Evolutionary conservation across 2,329 filamentous ascomycete species (phyloP), one percentile per base, ranked within the genome.

Genomic region (Penicillium sp.): DNA sequence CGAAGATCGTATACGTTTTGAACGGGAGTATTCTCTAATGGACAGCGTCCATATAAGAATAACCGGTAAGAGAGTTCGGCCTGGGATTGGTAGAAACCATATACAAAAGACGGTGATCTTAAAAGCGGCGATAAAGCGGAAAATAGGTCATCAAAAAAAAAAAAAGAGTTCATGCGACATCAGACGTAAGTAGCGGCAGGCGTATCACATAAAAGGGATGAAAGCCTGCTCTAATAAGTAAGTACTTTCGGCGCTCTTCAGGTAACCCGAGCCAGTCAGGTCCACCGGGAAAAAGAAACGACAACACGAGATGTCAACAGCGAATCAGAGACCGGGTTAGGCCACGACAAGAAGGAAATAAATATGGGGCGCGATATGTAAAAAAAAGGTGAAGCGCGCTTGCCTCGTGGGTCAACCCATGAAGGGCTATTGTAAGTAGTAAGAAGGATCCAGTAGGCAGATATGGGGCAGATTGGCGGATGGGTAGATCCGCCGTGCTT

Each of bases 261-360:
- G 67, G 12, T 21, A 45, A 12, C 31, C 69, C 66, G 68, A 67
- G 53, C 68, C 67, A 69, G 69, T 66, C 69, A 69, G 68, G 62
- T 68, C 65, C 61, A 66, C 62, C 62, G 38, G 45, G 50, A 61
- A 69, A 65, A 66, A 64, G 61, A 58, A 67, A 68, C 27, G 21
- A 58, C 33, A 49, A 54, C 45, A 51, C 46, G 52, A 42, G 33
- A 51, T 52, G n/a, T 12, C 31, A 41, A 43, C n/a, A 43, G 29
- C 59, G 61, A 65, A 65, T 63, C 61, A 51, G 59, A 43, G 57
- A 45, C 52, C 27, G 29, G 45, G 35, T 50, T 42, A 25, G 56
- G 42, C n/a, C 35, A 56, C 45, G 29, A 54, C 41, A 50, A 46
- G 19, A 40, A 31, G 40, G 33, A 42, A 52, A 58, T 38, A 55